These are phyloP conservation scores for Claviceps lovelessii DNA, from an alignment of 2,329 filamentous ascomycete genomes.

Conservation along the genomic window DNA sequence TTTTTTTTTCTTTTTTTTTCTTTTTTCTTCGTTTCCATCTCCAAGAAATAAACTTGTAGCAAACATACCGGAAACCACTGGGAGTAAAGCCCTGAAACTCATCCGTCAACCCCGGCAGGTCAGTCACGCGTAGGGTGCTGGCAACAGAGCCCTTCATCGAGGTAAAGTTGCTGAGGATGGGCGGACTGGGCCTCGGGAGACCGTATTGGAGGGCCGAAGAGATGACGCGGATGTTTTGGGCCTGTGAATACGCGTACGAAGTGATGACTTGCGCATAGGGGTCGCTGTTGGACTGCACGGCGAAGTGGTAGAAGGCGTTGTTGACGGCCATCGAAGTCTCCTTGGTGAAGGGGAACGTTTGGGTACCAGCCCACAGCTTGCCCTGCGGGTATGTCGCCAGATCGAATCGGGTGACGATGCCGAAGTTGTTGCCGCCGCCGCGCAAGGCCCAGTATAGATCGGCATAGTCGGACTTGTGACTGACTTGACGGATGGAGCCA, in stretches of 20 bases:
- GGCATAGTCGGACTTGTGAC: slow-evolving; percentile 18
- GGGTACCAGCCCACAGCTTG: slow-evolving; percentile 23
- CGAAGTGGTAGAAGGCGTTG: slow-evolving; percentile 11
- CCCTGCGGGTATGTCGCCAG: slow-evolving; percentile 23
- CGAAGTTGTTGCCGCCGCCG: slow-evolving; percentile 42
- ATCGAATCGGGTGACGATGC: slow-evolving; percentile 37
- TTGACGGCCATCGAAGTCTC: slow-evolving; percentile 9
- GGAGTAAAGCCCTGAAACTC: slow-evolving; percentile 9
- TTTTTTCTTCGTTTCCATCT: too few species aligned
- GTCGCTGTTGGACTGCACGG: slow-evolving; percentile 6
- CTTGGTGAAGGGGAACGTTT: slow-evolving; percentile 5
- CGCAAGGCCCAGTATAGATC: slow-evolving; percentile 45
- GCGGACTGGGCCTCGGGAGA: slow-evolving; percentile 7
- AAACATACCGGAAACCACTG: slow-evolving; percentile 9
- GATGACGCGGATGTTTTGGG: slow-evolving; percentile 6
- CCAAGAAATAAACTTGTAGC: background rate
- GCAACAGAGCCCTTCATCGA: slow-evolving; percentile 8
- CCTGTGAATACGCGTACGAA: slow-evolving; percentile 11
- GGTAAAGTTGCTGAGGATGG: slow-evolving; percentile 11
- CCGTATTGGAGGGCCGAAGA: background rate
- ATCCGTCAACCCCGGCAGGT: slow-evolving; percentile 9
- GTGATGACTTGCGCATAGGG: slow-evolving; percentile 11
- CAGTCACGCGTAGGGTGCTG: slow-evolving; percentile 8
- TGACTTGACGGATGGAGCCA: slow-evolving; percentile 23
- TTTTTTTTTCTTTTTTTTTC: too few species aligned